These are phyloP conservation scores for Trichoderma harzianum DNA, from an alignment of 2,329 filamentous ascomycete genomes.

Conservation along the genomic window DNA sequence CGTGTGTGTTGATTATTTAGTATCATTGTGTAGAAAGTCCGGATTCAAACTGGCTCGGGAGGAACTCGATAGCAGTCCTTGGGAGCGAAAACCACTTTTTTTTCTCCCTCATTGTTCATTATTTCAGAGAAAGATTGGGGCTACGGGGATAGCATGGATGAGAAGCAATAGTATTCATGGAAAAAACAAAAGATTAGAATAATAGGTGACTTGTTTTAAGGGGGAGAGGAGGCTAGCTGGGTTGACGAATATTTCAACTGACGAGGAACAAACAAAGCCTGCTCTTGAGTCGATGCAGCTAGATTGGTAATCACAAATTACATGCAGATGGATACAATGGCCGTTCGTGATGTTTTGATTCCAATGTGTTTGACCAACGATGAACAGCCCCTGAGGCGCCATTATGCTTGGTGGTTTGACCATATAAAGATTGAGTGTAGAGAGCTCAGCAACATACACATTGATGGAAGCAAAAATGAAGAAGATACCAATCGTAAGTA, in stretches of 20 bases:
- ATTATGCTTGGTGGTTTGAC: neutral
- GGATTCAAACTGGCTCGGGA: constrained; percentile 7
- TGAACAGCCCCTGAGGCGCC: neutral
- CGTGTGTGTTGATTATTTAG: constrained; percentile 5
- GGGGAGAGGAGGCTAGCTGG: neutral
- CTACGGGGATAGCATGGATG: neutral
- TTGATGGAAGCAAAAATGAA: neutral
- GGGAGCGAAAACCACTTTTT: neutral
- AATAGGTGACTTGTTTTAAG: neutral
- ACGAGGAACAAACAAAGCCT: neutral
- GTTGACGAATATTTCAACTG: neutral
- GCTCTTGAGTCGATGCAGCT: neutral
- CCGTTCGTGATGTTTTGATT: neutral
- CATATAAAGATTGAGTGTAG: neutral
- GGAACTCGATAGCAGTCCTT: constrained; percentile 3
- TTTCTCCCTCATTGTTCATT: neutral
- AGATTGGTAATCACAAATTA: neutral
- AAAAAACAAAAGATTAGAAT: constrained; percentile 9
- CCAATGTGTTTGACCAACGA: neutral
- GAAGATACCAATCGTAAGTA: neutral
- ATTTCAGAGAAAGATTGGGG: neutral
- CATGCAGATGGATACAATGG: neutral
- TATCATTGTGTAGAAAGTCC: constrained; percentile 15
- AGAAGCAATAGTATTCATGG: constrained; percentile 1
- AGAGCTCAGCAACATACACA: neutral